Base-by-base conservation (phyloP, 2,329 filamentous ascomycete species). In the Colletotrichum orbiculare region DNA sequence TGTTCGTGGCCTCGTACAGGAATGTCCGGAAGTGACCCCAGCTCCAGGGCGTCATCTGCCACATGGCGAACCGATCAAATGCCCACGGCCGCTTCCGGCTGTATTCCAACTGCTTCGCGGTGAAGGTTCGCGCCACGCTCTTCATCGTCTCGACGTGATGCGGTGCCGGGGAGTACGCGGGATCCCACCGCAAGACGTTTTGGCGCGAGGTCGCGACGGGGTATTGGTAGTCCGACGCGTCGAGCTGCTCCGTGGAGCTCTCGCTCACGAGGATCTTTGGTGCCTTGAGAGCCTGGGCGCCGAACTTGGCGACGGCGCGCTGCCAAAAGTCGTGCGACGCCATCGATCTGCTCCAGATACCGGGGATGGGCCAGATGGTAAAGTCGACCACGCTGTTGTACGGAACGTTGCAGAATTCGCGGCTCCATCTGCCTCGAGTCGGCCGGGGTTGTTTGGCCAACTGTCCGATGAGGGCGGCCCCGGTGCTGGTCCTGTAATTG, bases 21-120 rank as follows among this genome's bases (percentile, higher is more conserved):
- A 39, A 11, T 8, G 17, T 10, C 4, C 58, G 50, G n/a, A 45
- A 50, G 9, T n/a, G 12, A 8, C 35, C 33, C 9, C 8, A 39
- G n/a, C 43, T 45, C 39, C 41, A 68, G 2, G 66, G 66, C 12
- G 64, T 67, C 33, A 54, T 35, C 48, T 53, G 58, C 58, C 56
- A 68, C 61, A 64, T 60, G 4, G 48, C 47, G 25, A 35, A 60
- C 8, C 41, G 25, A 46, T 60, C 55, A 5, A n/a, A 34, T 46
- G 39, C 59, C 64, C 62, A 63, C 10, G 62, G 60, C 4, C 67
- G 55, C 10, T 49, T 33, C 34, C 3, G 35, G 11, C 13, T 12
- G 33, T 54, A 63, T 2, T 45, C 33, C 11, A 69, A 15, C 9
- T 48, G 33, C n/a, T 45, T 48, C 10, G 56, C 56, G 8, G 25